Evolutionary conservation across 768 basidiomycete species (phyloP).

Genomic region (Tricholoma sp.): DNA sequence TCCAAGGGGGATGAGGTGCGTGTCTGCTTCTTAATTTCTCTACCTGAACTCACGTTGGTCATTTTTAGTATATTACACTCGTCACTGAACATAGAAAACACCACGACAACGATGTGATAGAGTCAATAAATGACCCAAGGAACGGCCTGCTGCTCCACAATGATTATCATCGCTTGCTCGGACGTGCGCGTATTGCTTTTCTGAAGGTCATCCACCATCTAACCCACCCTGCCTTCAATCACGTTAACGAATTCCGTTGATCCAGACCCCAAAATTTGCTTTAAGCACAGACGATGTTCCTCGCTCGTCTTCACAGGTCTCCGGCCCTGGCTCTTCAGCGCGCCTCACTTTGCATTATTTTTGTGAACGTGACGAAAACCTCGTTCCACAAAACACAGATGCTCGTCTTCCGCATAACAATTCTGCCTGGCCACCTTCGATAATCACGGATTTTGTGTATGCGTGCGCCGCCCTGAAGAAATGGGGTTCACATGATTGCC

Average conservation of each 20-base stretch:
- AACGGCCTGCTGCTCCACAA: neutral
- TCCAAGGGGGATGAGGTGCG: constrained; percentile 14
- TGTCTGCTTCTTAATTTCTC: constrained; percentile 2
- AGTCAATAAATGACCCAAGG: neutral
- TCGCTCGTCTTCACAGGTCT: neutral
- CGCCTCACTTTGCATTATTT: neutral
- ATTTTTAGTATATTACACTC: neutral
- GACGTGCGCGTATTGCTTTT: neutral
- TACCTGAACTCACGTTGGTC: neutral
- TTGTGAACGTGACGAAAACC: neutral
- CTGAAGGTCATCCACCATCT: neutral
- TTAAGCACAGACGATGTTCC: neutral
- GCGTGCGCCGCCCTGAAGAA: neutral
- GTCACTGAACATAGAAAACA: neutral
- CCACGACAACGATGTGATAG: neutral
- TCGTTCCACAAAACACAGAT: neutral
- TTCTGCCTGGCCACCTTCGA: neutral
- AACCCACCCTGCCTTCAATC: neutral
- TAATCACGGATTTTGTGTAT: neutral
- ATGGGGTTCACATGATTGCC: neutral
- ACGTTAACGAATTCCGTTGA: neutral
- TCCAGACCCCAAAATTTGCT: neutral
- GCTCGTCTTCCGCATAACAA: neutral
- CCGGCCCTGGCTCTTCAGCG: neutral
- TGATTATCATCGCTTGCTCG: neutral